Conservation (phyloP, 805 yeast genomes). For the Spathaspora girioi region DNA sequence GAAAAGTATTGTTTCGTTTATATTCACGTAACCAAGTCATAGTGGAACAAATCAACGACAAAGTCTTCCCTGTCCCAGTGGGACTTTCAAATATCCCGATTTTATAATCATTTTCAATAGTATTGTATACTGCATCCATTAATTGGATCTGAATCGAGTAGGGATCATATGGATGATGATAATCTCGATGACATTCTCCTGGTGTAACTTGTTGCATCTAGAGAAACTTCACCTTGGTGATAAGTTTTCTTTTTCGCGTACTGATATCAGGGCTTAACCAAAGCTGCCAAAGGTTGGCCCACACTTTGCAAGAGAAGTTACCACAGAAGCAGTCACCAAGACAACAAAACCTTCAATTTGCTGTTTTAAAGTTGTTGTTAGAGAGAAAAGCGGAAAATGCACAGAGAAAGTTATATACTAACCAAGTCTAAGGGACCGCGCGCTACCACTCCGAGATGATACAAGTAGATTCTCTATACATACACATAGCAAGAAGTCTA, state of each 20-base stretch:
- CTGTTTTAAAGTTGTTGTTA: too few species aligned
- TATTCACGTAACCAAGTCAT: conserved; percentile 75
- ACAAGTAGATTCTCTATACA: too few species aligned
- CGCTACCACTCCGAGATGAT: too few species aligned
- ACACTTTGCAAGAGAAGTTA: neutral
- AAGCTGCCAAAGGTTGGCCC: too few species aligned
- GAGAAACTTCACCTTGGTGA: neutral
- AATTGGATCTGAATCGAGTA: conserved; percentile 73
- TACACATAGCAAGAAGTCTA: too few species aligned
- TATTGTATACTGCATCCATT: conserved; percentile 71
- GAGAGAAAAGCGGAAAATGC: too few species aligned
- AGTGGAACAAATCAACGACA: conserved; percentile 80
- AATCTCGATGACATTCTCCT: conserved; percentile 16
- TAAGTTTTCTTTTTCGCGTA: neutral
- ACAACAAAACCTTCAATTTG: too few species aligned
- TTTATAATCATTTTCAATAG: conserved; percentile 52
- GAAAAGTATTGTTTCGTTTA: conserved; percentile 21
- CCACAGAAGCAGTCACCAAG: neutral
- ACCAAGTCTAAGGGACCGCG: too few species aligned
- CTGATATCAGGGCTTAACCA: too few species aligned
- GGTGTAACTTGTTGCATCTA: neutral
- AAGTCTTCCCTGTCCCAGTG: conserved; percentile 91
- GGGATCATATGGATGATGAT: conserved; percentile 78
- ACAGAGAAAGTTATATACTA: too few species aligned
- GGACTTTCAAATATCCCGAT: conserved; percentile 89